Evolutionary conservation across 129 eudicot genomes (phyloP), one percentile per base, ranked within the genome.

Genomic region (Lactuca saligna): DNA sequence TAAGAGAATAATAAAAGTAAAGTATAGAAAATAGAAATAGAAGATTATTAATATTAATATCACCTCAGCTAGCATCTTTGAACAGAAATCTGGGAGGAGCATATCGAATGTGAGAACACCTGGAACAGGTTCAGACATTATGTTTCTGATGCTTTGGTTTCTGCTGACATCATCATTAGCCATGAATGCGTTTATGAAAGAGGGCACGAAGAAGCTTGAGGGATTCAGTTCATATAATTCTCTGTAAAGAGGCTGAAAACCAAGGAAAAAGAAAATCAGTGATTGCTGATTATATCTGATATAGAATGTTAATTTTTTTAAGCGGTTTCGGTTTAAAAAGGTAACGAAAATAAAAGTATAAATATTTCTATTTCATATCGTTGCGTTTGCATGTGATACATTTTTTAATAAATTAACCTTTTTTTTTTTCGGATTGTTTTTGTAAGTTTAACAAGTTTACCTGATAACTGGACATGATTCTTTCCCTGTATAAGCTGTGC

Each of bases 31-130:
- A 70, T 62, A 34, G 61, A 53, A 66, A 70, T 83, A 92, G 6
- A 5, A 39, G 7, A 39, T 25, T 25, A 25, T 25, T 25, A 7
- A 39, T 25, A 25, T 25, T 25, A 7, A 39, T 4, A 7, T 2
- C 8, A 39, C 98, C 98, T 92, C 98, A 11, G 82, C 80, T 62
- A 92, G 61, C 79, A 92, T 74, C 96, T 80, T 82, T 16, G 80
- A 89, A 62, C 98, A 92, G 73, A 92, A 88, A 57, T 76, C 82
- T 17, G 96, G 89, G 78, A 86, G 96, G 70, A 92, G 81, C 95
- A 92, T 89, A 42, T 88, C 74, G 72, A 88, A 92, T 17, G 91
- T 69, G 69, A 80, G 78, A 49, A 92, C 20, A 61, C 98, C 98
- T 11, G 98, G 98, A 54, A 85, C 78, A 44, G 96, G 89, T 83